These are phyloP conservation scores for Apiospora saccharicola DNA, from an alignment of 2,329 filamentous ascomycete genomes.

Conservation along the genomic window DNA sequence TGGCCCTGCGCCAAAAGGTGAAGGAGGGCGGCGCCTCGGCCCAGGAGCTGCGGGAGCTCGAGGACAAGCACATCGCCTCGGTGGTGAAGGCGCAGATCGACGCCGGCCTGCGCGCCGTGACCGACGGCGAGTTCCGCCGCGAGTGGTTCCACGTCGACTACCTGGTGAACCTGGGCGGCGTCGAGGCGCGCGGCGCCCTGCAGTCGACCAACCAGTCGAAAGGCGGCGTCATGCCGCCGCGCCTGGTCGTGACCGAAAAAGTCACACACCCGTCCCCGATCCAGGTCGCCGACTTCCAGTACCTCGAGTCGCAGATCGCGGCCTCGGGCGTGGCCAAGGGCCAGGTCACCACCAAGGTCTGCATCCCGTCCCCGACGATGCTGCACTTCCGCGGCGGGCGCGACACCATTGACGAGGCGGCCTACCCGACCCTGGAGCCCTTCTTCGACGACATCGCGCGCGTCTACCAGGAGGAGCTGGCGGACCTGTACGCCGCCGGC, in stretches of 20 bases:
- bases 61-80: slow-evolving; percentile 56
- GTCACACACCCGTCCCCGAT: slow-evolving; percentile 60
- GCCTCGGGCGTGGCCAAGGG: slow-evolving; percentile 39
- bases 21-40: slow-evolving; percentile 50
- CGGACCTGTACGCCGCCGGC: slow-evolving; percentile 57
- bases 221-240: slow-evolving; percentile 60
- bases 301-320: slow-evolving; percentile 56
- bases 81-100: slow-evolving; percentile 58
- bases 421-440: slow-evolving; percentile 61
- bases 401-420: slow-evolving; percentile 58
- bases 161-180: slow-evolving; percentile 60
- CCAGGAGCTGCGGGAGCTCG: slow-evolving; percentile 55
- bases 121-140: slow-evolving; percentile 64
- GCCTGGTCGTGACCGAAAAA: slow-evolving; percentile 61
- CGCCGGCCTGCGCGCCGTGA: slow-evolving; percentile 57
- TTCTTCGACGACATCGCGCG: slow-evolving; percentile 63
- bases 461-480: slow-evolving; percentile 63
- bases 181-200: slow-evolving; percentile 57
- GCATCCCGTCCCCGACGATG: slow-evolving; percentile 67
- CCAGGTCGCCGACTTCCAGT: slow-evolving; percentile 64
- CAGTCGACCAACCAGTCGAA: slow-evolving; percentile 52
- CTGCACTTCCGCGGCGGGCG: slow-evolving; percentile 65
- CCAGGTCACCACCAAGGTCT: slow-evolving; percentile 58
- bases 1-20: slow-evolving; percentile 56
- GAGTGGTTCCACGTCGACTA: slow-evolving; percentile 67